Evolutionary conservation across 495 filamentous ascomycete genomes (phyloP).

Genomic region (Annulohypoxylon nitens): DNA sequence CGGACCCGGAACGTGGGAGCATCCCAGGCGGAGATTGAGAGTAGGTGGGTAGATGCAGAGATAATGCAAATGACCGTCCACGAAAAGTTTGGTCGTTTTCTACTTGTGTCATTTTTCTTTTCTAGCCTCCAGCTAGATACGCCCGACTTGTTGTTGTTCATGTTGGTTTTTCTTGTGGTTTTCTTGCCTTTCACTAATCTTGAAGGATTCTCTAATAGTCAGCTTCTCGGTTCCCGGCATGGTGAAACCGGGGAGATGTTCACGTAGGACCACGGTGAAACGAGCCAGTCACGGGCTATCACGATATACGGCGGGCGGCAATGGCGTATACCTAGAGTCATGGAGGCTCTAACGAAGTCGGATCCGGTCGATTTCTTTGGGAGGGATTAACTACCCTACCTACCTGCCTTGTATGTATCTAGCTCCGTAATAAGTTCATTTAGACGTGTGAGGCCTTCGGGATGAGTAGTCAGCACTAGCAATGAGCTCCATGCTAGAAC

Average conservation of each 20-base stretch:
- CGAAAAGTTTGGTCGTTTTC: not conserved
- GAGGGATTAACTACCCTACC: constrained; percentile 1
- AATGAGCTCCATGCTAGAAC: not conserved
- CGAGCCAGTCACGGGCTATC: constrained; percentile 31
- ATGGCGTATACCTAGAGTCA: not conserved
- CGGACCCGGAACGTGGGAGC: constrained; percentile 36
- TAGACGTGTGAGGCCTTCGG: not conserved
- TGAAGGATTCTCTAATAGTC: constrained; percentile 8
- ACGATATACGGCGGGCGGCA: constrained; percentile 18
- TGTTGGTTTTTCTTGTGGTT: not conserved
- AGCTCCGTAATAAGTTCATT: constrained; percentile 15
- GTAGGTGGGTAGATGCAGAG: constrained; percentile 29
- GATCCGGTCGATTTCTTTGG: not conserved
- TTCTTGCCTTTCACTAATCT: constrained; percentile 17
- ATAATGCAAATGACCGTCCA: constrained; percentile 44
- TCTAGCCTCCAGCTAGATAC: not conserved
- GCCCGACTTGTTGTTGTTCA: not conserved
- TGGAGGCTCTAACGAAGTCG: constrained; percentile 2
- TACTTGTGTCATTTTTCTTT: constrained; percentile 4
- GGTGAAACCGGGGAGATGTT: constrained; percentile 38
- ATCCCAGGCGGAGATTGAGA: constrained; percentile 27
- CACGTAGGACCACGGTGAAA: constrained; percentile 41
- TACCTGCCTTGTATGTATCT: constrained; percentile 15
- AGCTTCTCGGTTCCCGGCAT: constrained; percentile 41
- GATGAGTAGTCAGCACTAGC: constrained; percentile 4